Base-by-base conservation (phyloP, 2,329 filamentous ascomycete species). In the Penicillium aurantiogriseum region DNA sequence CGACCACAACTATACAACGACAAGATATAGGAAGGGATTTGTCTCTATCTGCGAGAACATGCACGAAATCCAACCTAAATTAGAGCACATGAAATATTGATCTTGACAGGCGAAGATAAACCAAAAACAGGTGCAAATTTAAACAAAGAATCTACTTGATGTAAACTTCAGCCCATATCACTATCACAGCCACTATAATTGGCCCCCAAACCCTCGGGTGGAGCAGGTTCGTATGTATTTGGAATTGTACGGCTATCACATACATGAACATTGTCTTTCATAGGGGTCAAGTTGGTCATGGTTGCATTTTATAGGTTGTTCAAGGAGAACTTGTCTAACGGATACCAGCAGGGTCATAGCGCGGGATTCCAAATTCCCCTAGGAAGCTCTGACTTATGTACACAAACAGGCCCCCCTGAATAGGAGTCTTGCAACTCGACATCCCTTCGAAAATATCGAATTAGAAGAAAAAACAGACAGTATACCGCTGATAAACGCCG, bases 341-440 rank as follows among this genome's bases (percentile, higher is more conserved):
- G 50, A 11, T 36, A 45, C 10, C 5, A 45, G 39, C 51, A 49
- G 25, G 54, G 43, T 53, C 54, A 33, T 46, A 53, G 54, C 54
- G 51, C 27, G 13, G 1, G 15, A 55, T 55, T 55, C 52, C 46
- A 55, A 55, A 50, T 55, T 4, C 19, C 19, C 29, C 36, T 21
- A 29, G 36, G 42, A 29, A 38, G 42, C n/a, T n/a, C 21, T 46
- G 23, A 55, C 45, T 31, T 55, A 50, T 55, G 38, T 55, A 55
- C 51, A 53, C 38, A 36, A 35, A 35, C 46, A 38, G 23, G 19
- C 9, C 21, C 25, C 44, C 52, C 45, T 48, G 19, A 21, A 17
- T 21, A 15, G 7, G 15, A 45, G 29, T 45, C 21, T 25, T 27
- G 21, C 21, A 27, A 36, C 5, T 52, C 11, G 25, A 36, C 31